Evolutionary conservation across 2,329 filamentous ascomycete genomes (phyloP).

Genomic region (Rhexocercosporidium sp.): DNA sequence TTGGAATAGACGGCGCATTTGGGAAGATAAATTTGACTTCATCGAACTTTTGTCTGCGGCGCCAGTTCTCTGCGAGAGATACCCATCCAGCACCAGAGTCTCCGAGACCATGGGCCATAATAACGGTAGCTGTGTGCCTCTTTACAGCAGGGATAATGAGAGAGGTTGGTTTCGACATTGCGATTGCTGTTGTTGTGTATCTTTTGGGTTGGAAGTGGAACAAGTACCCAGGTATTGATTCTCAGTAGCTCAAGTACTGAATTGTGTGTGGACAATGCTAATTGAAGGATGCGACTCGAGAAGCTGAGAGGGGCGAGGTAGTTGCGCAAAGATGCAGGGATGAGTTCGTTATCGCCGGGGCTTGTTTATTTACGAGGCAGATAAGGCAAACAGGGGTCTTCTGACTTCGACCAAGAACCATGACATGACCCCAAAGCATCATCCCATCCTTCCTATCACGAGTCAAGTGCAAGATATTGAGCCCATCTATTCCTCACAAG

Average conservation of each 20-base stretch:
- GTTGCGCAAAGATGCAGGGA: slow-evolving; percentile 10
- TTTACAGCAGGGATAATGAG: slow-evolving; percentile 79
- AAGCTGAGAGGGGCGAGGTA: not conserved
- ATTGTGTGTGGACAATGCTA: not conserved
- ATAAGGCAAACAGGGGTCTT: slow-evolving; percentile 24
- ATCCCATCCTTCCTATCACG: slow-evolving; percentile 12
- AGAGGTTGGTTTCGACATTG: slow-evolving; percentile 43
- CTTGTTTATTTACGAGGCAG: slow-evolving; percentile 19
- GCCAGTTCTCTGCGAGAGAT: slow-evolving; percentile 85
- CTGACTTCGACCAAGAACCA: slow-evolving; percentile 17
- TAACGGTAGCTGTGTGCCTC: slow-evolving; percentile 91
- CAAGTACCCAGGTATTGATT: not conserved
- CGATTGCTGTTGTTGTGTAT: slow-evolving; percentile 6
- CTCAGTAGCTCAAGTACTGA: too few species aligned
- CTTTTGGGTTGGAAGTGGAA: not conserved
- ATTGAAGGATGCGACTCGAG: not conserved
- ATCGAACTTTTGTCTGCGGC: slow-evolving; percentile 77
- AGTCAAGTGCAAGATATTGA: not conserved
- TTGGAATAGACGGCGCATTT: slow-evolving; percentile 84
- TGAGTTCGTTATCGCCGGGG: slow-evolving; percentile 16
- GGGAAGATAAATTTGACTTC: slow-evolving; percentile 95
- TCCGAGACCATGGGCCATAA: slow-evolving; percentile 91
- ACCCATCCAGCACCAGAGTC: slow-evolving; percentile 83
- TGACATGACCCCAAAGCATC: not conserved
- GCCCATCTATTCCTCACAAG: slow-evolving; percentile 10